A percentile compares a stretch with the other conserved stretches of the same genome.
Conservation (phyloP, 768 basidiomycete genomes). For the Boletus rubescentipes region DNA sequence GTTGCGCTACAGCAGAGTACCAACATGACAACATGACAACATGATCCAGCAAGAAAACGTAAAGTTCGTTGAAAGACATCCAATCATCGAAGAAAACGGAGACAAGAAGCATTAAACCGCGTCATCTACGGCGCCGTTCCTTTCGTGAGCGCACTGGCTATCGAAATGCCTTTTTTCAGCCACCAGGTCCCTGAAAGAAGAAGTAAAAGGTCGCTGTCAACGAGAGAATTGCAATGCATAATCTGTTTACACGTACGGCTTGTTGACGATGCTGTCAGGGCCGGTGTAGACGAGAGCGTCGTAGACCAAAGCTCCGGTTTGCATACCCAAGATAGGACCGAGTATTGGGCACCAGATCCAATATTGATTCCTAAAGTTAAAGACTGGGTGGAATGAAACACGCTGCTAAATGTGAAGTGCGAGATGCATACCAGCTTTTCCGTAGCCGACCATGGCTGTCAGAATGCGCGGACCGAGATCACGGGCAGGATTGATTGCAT, state of each 20-base stretch:
- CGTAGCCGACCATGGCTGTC: constrained; percentile 75
- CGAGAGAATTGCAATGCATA: neutral
- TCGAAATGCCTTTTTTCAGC: constrained; percentile 18
- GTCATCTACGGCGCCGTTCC: neutral
- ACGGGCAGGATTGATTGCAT: constrained; percentile 68
- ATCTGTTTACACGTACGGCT: constrained; percentile 39
- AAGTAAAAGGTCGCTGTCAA: neutral
- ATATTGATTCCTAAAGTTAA: constrained; percentile 51
- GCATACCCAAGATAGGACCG: constrained; percentile 58
- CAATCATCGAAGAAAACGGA: neutral
- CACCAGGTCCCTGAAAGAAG: constrained; percentile 9
- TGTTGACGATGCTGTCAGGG: constrained; percentile 52
- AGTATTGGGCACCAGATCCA: constrained; percentile 72
- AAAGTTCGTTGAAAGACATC: neutral
- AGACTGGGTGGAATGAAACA: constrained; percentile 12
- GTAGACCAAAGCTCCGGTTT: constrained; percentile 54
- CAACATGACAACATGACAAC: neutral
- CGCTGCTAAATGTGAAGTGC: neutral
- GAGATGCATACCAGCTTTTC: constrained; percentile 42
- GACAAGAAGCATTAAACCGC: constrained; percentile 7
- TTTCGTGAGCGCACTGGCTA: constrained; percentile 1
- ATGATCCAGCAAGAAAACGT: neutral
- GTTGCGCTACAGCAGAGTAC: neutral
- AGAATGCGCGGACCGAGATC: constrained; percentile 69
- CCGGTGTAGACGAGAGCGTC: constrained; percentile 59